Evolutionary conservation across 805 yeast genomes (phyloP).

Genomic region (Wickerhamomyces pijperi): DNA sequence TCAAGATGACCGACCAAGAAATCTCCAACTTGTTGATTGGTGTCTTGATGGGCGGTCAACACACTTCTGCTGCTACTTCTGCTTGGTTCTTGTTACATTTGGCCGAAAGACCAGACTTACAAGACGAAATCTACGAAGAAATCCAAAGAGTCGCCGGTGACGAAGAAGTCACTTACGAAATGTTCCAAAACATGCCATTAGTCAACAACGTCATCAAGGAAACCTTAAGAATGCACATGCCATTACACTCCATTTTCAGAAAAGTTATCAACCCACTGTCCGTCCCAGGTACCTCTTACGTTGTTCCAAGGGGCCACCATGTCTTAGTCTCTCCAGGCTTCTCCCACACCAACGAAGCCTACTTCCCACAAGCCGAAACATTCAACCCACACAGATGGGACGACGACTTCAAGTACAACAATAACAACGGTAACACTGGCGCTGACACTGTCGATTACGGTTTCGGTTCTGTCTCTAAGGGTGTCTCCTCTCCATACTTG

Average conservation of each 20-base stretch:
- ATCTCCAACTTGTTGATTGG: constrained; percentile 91
- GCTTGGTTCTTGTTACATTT: constrained; percentile 91
- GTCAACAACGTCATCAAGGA: constrained; percentile 81
- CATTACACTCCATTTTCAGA: constrained; percentile 92
- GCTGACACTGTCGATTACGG: constrained; percentile 77
- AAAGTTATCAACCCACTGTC: constrained; percentile 70
- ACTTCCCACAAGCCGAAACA: constrained; percentile 62
- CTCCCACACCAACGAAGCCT: constrained; percentile 64
- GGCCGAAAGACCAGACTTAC: constrained; percentile 78
- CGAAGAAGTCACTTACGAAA: constrained; percentile 67
- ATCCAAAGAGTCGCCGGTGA: constrained; percentile 52
- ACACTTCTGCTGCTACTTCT: constrained; percentile 91
- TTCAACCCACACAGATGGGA: constrained; percentile 91
- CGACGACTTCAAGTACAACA: constrained; percentile 12
- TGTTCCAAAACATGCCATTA: constrained; percentile 69
- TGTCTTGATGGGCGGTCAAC: constrained; percentile 98
- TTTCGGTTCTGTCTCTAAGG: constrained; percentile 93
- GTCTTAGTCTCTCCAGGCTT: constrained; percentile 93
- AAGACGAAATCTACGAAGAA: constrained; percentile 71
- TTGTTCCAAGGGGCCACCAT: constrained; percentile 82
- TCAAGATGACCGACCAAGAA: constrained; percentile 87
- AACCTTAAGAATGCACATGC: constrained; percentile 92
- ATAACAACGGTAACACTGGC: constrained; percentile 11
- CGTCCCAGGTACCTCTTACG: constrained; percentile 67
- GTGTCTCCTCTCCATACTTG: constrained; percentile 89